These are phyloP conservation scores for Gracilaria caudata DNA, from an alignment of 23 red algal genomes.

Conservation along the genomic window DNA sequence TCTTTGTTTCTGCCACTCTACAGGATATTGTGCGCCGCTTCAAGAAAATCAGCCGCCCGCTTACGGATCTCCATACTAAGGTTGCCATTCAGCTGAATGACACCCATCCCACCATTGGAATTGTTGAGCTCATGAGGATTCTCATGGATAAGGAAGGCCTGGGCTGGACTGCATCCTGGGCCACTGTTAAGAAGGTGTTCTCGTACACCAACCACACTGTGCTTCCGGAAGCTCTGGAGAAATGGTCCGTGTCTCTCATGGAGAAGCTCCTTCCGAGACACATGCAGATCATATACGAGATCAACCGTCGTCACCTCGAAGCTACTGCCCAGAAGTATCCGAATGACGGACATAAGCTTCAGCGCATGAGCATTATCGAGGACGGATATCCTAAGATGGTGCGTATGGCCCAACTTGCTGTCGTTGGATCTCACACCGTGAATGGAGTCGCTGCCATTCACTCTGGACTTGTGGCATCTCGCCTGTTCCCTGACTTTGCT, in stretches of 20 bases:
- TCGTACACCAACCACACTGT: conserved; percentile 99
- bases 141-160: conserved; percentile 87
- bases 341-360: conserved; percentile 85
- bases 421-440: conserved; percentile 95
- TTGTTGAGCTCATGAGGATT: conserved; percentile 96
- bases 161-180: conserved; percentile 95
- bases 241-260: conserved; percentile 97
- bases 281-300: conserved; percentile 99
- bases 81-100: conserved; percentile 98
- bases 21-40: conserved; percentile 95
- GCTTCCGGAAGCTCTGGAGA: conserved; percentile 99
- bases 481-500: conserved; percentile 95
- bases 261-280: conserved; percentile 96
- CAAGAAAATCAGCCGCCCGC: conserved; percentile 84
- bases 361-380: conserved; percentile 98
- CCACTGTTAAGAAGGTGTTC: conserved; percentile 88
- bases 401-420: conserved; percentile 98
- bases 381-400: conserved; percentile 98
- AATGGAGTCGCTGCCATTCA: conserved; percentile 99
- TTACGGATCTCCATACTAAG: conserved; percentile 87
- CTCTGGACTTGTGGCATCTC: conserved; percentile 80
- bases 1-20: conserved; percentile 98
- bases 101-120: conserved; percentile 97
- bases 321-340: conserved; percentile 80
- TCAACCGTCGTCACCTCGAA: conserved; percentile 94